Base-by-base conservation (phyloP, 371 early-diverging fungal genomes). In the Mortierella sp. region DNA sequence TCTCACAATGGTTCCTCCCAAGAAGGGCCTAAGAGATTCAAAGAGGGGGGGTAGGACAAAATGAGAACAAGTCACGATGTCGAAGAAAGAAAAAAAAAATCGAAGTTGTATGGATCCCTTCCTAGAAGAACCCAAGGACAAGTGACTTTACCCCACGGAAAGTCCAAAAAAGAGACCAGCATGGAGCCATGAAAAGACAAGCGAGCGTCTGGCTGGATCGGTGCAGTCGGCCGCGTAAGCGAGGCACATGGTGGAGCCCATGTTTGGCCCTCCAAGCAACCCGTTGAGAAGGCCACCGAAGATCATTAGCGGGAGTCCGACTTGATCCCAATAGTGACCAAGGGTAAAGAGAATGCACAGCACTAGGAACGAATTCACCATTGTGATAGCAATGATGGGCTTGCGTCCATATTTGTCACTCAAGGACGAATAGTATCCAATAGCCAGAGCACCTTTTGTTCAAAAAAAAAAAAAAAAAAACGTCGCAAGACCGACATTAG, bases 221-320 rank as follows among this genome's bases (percentile, higher is more conserved):
- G 76, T 76, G 57, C 76, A 76, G 28, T 76, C 76, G 16, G 76
- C 76, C 7, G 76, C 56, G 15, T 76, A 76, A 23, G 72, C 76
- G 1, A 76, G 52, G 16, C 43, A 25, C 64, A 76, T 76, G 25
- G 72, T 76, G n/a, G 46, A 0, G 9, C 76, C 72, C 47, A 71
- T 11, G 30, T 23, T 50, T 15, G 44, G 30, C 44, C 71, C 72
- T 1, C 76, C 76, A 23, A 76, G 23, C 14, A 71, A 56, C 4
- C 76, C 76, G 19, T 55, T 60, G 50, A 71, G 37, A 30, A 76
- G 52, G 0, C 60, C 59, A 15, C 64, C 53, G 4, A 64, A 1
- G 53, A 71, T 21, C 76, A 76, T 71, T 11, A 76, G 48, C 1
- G 72, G 64, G 16, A 76, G 26, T 0, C 76, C 76, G 28, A 76